phyloP scores from a whole-genome alignment of 257 asterid genomes.

The Ilex aquifolium region DNA sequence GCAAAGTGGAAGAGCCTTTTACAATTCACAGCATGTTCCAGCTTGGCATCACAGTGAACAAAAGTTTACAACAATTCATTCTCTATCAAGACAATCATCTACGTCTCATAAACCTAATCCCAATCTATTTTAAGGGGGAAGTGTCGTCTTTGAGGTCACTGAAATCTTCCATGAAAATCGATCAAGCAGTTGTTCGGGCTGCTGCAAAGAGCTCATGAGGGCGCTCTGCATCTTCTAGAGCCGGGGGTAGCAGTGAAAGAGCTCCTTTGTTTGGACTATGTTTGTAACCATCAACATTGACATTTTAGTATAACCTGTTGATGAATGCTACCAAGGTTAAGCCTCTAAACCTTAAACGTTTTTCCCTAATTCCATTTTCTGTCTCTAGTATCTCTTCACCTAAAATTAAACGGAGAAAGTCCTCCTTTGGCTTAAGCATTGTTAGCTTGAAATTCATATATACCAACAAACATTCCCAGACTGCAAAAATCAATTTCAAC shows the following conservation, averaged over 20 bases:
- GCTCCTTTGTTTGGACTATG: slow-evolving; percentile 23
- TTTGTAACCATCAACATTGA: no score
- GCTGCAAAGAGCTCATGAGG: slow-evolving; percentile 59
- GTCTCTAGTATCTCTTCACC: no score
- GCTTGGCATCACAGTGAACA: slow-evolving; percentile 48
- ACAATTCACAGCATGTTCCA: slow-evolving; percentile 33
- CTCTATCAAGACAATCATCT: slow-evolving; percentile 31
- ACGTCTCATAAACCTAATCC: slow-evolving; percentile 62
- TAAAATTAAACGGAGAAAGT: no score
- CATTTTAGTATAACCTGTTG: no score
- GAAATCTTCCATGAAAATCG: slow-evolving; percentile 33
- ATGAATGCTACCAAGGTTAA: no score
- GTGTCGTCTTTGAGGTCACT: slow-evolving; percentile 38
- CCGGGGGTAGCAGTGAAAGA: slow-evolving; percentile 38
- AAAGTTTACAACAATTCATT: slow-evolving; percentile 15
- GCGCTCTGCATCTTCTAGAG: slow-evolving; percentile 53
- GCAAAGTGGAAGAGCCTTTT: slow-evolving; percentile 25
- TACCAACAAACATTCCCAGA: no score
- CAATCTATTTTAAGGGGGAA: slow-evolving; percentile 65
- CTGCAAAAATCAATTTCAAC: no score
- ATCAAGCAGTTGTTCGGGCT: slow-evolving; percentile 33
- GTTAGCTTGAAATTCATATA: no score
- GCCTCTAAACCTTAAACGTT: no score
- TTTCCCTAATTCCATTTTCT: no score
- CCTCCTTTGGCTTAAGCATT: no score